phyloP scores from a whole-genome alignment of 768 basidiomycete genomes.

The Lyophyllum shimeji region DNA sequence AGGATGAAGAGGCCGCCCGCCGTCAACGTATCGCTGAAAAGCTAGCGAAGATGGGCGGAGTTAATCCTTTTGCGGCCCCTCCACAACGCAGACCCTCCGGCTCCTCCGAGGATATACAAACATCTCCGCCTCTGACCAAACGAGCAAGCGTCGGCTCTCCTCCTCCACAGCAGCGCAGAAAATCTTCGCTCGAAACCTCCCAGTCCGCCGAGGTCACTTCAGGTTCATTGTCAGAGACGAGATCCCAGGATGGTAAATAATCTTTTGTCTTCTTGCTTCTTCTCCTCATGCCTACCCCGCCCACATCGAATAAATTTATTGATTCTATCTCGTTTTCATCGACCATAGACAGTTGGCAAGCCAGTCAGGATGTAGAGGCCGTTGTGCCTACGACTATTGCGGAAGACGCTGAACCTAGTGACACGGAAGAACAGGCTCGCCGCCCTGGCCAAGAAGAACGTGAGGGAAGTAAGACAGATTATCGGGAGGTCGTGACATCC shows the following conservation, averaged over 20 bases:
- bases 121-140: slow-evolving; percentile 7
- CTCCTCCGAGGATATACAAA: slow-evolving; percentile 14
- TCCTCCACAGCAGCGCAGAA: slow-evolving; percentile 4
- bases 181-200: slow-evolving; percentile 9
- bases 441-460: background rate
- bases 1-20: slow-evolving; percentile 54
- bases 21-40: slow-evolving; percentile 61
- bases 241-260: slow-evolving; percentile 26
- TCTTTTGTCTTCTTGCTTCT: slow-evolving; percentile 16
- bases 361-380: slow-evolving; percentile 6
- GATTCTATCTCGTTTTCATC: slow-evolving; percentile 21
- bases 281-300: slow-evolving; percentile 9
- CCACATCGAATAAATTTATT: slow-evolving; percentile 26
- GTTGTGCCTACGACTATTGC: slow-evolving; percentile 6
- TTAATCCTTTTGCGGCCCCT: slow-evolving; percentile 48
- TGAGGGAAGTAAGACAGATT: slow-evolving; percentile 12
- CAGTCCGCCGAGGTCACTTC: background rate
- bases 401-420: slow-evolving; percentile 13
- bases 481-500: slow-evolving; percentile 1
- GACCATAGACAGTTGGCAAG: slow-evolving; percentile 15
- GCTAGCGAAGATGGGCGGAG: slow-evolving; percentile 67
- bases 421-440: slow-evolving; percentile 4
- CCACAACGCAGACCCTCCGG: slow-evolving; percentile 20
- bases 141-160: slow-evolving; percentile 9
- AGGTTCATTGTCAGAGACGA: slow-evolving; percentile 3